Percentiles rank a stretch among this genome's conserved stretches.
phyloP scores from a whole-genome alignment of 1,139 yeast species.

The Pichia sp. region DNA sequence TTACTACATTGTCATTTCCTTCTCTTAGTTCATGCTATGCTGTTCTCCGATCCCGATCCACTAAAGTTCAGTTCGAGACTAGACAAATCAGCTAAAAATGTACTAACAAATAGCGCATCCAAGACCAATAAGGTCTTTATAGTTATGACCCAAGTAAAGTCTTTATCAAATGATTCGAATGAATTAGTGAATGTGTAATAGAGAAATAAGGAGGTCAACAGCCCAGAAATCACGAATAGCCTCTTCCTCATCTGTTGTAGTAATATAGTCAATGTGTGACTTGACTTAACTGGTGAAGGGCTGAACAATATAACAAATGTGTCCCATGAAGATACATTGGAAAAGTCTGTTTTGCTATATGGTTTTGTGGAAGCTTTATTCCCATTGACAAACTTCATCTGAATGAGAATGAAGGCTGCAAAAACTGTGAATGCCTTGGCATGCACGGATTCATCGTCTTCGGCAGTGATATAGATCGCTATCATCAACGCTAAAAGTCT shows the following conservation, averaged over 20 bases:
- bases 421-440: conserved; percentile 20
- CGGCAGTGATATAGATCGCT: conserved; percentile 22
- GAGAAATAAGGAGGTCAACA: conserved; percentile 8
- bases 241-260: conserved; percentile 14
- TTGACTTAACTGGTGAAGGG: too few relatives aligned
- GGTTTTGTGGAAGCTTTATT: conserved; percentile 8
- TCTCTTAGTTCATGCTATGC: conserved; percentile 3
- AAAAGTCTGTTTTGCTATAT: neutral
- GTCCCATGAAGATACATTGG: neutral
- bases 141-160: conserved; percentile 6
- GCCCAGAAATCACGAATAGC: conserved; percentile 7
- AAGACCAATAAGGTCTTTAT: conserved; percentile 15
- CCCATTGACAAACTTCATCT: conserved; percentile 19
- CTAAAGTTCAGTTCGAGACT: too few relatives aligned
- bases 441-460: conserved; percentile 23
- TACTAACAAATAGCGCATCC: conserved; percentile 20
- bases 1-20: neutral
- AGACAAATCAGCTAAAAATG: conserved; percentile 20
- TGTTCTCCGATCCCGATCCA: conserved; percentile 4
- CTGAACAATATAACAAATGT: neutral
- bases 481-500: conserved; percentile 20
- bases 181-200: conserved; percentile 1
- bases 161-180: conserved; percentile 2
- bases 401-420: conserved; percentile 19
- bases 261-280: too few relatives aligned